Evolutionary conservation across 768 basidiomycete genomes (phyloP).

Genomic region (Mycena metata): DNA sequence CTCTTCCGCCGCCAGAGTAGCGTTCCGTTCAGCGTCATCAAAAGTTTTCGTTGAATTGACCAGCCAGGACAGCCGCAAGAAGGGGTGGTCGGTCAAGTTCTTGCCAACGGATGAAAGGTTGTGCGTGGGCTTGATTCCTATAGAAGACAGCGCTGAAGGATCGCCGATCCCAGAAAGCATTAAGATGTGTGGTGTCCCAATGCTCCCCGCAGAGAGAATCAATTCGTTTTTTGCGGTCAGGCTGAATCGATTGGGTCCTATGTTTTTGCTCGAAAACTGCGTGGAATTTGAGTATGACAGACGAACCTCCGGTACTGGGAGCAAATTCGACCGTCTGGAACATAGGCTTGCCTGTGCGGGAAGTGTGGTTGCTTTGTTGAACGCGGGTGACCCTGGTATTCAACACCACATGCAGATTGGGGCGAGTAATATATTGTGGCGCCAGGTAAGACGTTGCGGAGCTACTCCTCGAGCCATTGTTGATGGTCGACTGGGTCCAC

Average conservation of each 20-base stretch:
- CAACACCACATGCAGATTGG: constrained; percentile 39
- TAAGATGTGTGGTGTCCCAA: constrained; percentile 46
- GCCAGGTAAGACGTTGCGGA: constrained; percentile 38
- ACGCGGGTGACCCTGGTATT: constrained; percentile 40
- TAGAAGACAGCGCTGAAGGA: background rate
- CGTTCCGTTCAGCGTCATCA: constrained; percentile 30
- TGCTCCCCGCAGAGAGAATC: constrained; percentile 49
- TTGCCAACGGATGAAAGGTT: constrained; percentile 42
- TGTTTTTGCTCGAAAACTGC: background rate
- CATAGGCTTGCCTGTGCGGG: background rate
- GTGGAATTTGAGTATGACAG: background rate
- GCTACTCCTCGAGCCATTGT: constrained; percentile 31
- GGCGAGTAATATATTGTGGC: constrained; percentile 14
- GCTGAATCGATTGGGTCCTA: constrained; percentile 11
- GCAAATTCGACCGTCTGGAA: constrained; percentile 38
- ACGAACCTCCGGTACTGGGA: constrained; percentile 2
- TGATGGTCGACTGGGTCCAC: constrained; percentile 31
- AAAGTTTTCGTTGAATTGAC: constrained; percentile 40
- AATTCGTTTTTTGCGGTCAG: constrained; percentile 47
- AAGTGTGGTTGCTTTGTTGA: constrained; percentile 8
- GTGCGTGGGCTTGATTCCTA: constrained; percentile 38
- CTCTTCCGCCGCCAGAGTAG: constrained; percentile 23
- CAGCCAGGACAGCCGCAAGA: constrained; percentile 25
- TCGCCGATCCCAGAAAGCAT: constrained; percentile 48
- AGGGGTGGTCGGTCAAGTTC: constrained; percentile 43